Base-by-base conservation (phyloP, 306 rosid species). In the Rosa rugosa region DNA sequence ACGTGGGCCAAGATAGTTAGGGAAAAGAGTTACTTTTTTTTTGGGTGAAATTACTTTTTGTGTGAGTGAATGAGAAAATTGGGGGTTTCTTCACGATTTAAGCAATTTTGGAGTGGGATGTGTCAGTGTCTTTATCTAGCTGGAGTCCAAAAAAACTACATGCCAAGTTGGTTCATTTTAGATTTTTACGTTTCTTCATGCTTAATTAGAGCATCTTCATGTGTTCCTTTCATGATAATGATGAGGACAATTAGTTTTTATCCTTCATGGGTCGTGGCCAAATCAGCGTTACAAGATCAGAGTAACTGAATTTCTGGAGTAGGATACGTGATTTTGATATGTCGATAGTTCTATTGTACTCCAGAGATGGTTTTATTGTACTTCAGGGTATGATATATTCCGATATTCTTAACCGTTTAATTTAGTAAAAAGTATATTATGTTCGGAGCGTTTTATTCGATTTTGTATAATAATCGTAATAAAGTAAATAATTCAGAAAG, bases 121-220 rank as follows among this genome's bases (percentile, higher is more conserved):
- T 85, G 89, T 81, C 84, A 47, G 22, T 22, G 54, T 83, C 44
- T 41, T 49, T 73, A 66, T 54, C 41, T 66, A 38, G 86, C 73
- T 84, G 86, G 80, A 75, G 56, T 76, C 80, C 50, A 77, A 79
- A 64, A 34, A 45, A 66, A 50, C 66, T 80, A 86, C 91, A 82
- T 84, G 91, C 80, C 74, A 22, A 70, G 88, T 69, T 70, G 75
- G 77, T 54, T 69, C 80, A 42, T 22, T 78, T 80, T 64, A 18
- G 54, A 56, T 71, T 62, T 80, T 79, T 79, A 80, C 82, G 89
- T 77, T 77, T 73, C 76, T 57, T 86, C 79, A 17, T 54, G 71
- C 45, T 13, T 63, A 31, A 44, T 69, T 11, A 57, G 72, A 46
- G 75, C 60, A 54, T 79, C 25, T 75, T 27, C 73, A 53, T 65